phyloP scores from a whole-genome alignment of 768 basidiomycete genomes.

The Tephrocybe sp. region DNA sequence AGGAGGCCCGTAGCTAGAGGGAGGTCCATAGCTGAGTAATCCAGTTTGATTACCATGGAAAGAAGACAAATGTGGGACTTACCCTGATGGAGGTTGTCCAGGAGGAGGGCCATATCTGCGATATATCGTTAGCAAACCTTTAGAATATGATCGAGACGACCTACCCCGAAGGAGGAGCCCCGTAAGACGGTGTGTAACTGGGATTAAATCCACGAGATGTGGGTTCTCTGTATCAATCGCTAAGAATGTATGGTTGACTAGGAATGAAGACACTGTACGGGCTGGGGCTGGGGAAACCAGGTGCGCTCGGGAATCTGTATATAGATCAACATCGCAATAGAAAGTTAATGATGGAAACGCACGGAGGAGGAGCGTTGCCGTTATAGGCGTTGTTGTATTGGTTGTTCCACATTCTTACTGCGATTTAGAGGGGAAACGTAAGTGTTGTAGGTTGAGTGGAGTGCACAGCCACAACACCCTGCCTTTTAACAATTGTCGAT shows the following conservation, averaged over 20 bases:
- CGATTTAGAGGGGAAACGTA: not conserved
- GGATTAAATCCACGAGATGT: constrained; percentile 27
- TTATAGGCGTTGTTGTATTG: constrained; percentile 6
- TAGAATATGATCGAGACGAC: not conserved
- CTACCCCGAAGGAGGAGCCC: constrained; percentile 18
- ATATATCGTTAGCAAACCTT: not conserved
- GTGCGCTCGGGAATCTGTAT: constrained; percentile 16
- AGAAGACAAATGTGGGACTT: constrained; percentile 4
- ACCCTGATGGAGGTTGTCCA: constrained; percentile 33
- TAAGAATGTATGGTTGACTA: not conserved
- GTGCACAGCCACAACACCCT: not conserved
- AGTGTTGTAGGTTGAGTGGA: not conserved
- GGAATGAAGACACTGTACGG: constrained; percentile 4
- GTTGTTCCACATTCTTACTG: constrained; percentile 20
- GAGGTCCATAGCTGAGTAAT: too few species aligned
- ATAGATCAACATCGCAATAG: not conserved
- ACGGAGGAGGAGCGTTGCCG: constrained; percentile 14
- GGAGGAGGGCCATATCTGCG: constrained; percentile 26
- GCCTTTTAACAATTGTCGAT: not conserved
- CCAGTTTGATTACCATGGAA: not conserved
- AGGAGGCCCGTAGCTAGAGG: constrained; percentile 15
- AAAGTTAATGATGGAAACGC: not conserved
- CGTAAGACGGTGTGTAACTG: constrained; percentile 38
- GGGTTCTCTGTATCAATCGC: not conserved
- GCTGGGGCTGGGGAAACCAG: constrained; percentile 12